phyloP scores from a whole-genome alignment of 306 rosid species.

The Quillaja saponaria region DNA sequence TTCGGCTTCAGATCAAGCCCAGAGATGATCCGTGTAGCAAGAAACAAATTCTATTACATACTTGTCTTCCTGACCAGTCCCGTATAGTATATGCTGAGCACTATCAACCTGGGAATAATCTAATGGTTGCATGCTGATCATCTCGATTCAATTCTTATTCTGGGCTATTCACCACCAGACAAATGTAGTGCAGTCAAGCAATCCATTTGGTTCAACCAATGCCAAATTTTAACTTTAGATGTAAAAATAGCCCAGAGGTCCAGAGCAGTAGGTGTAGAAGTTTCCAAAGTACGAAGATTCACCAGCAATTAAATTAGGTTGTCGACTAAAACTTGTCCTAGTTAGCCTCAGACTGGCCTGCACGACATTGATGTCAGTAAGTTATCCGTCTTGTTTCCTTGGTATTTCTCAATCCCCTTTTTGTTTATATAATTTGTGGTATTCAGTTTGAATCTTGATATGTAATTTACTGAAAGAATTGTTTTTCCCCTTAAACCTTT shows the following conservation, averaged over 20 bases:
- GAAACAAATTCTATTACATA: slow-evolving; percentile 75
- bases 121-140: not conserved
- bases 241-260: not conserved
- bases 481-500: no score
- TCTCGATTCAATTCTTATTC: not conserved
- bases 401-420: no score
- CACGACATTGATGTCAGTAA: no score
- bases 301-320: no score
- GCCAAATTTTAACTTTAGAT: slow-evolving; percentile 34
- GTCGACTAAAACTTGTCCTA: no score
- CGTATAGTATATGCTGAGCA: not conserved
- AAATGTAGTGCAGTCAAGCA: slow-evolving; percentile 25
- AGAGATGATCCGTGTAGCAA: slow-evolving; percentile 63
- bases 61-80: slow-evolving; percentile 54
- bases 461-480: slow-evolving; percentile 44
- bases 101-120: no score
- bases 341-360: no score
- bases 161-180: not conserved
- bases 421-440: slow-evolving; percentile 12
- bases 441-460: slow-evolving; percentile 47
- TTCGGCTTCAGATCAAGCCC: slow-evolving; percentile 77
- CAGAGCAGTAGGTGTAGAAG: no score
- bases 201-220: slow-evolving; percentile 32
- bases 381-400: not conserved
- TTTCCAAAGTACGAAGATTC: no score